Evolutionary conservation across 768 basidiomycete species (phyloP).

Genomic region (Mycena vulgaris): DNA sequence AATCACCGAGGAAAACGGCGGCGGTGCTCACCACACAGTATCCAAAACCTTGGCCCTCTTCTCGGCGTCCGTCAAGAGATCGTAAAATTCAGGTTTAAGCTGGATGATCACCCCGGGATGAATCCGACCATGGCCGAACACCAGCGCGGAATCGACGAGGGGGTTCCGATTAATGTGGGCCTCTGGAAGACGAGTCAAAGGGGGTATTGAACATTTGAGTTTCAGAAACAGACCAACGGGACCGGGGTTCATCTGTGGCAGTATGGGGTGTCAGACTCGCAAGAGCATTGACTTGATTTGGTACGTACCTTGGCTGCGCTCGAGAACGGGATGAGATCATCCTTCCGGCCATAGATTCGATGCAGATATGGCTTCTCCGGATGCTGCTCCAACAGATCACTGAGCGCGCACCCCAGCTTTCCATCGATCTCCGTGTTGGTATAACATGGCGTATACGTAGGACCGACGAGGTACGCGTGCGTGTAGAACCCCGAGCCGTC

Average conservation of each 20-base stretch:
- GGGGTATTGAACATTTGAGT: too few species aligned
- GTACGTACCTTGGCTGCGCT: conserved; percentile 13
- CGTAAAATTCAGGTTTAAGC: conserved; percentile 12
- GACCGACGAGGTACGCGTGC: conserved; percentile 18
- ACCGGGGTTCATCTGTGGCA: conserved; percentile 20
- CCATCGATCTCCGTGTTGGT: conserved; percentile 22
- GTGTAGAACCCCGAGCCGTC: conserved; percentile 25
- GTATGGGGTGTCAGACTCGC: too few species aligned
- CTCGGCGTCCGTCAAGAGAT: neutral
- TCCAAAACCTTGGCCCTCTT: conserved; percentile 1
- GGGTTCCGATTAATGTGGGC: conserved; percentile 20
- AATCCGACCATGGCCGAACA: conserved; percentile 5
- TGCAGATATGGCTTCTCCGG: conserved; percentile 18
- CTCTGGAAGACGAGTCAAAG: conserved; percentile 1
- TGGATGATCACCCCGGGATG: conserved; percentile 26
- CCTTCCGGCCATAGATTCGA: conserved; percentile 28
- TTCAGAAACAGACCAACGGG: conserved; percentile 8
- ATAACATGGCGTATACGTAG: neutral
- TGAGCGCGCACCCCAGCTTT: conserved; percentile 1
- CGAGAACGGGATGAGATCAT: conserved; percentile 16
- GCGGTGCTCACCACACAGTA: neutral
- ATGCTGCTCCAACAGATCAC: conserved; percentile 32
- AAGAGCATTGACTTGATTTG: too few species aligned
- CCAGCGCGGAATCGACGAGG: conserved; percentile 8
- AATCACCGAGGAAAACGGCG: neutral